Evolutionary conservation across 345 rosid species (phyloP), one percentile per base, ranked within the genome.

Genomic region (Draba incana): DNA sequence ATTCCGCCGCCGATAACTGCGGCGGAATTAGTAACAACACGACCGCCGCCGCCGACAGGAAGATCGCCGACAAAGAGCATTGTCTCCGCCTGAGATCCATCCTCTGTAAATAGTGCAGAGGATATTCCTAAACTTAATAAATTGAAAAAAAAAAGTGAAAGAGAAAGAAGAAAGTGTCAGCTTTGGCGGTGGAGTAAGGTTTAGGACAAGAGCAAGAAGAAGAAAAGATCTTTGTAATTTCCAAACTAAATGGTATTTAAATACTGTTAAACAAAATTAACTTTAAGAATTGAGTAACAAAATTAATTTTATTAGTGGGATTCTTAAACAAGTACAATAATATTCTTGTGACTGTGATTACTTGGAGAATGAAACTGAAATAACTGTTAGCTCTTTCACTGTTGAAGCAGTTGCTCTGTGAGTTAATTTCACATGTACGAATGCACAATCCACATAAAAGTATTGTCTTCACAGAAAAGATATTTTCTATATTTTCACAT

Each of bases 161-260:
- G 8, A 6, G 10, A 23, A 33, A 15, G 1, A 20, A 16, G 43
- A 70, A 57, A 12, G 10, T 33, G 8, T 31, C 31, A 35, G 45
- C 58, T 53, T 74, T 66, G 63, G 68, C 78, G 78, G 68, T 74
- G 78, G 78, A 61, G 78, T 67, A 57, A 60, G 72, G 55, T 33
- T 66, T 58, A 6, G 62, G 77, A 58, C 77, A 73, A 64, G 62
- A 27, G 59, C 16, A 9, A 38, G 24, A 72, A 57, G 54, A 49
- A 56, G 59, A 58, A 58, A 61, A 1, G 30, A 33, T 41, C 50
- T 44, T 20, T 2, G 9, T 57, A 14, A 8, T 33, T 56, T 60
- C 14, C 11, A 9, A 38, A 12, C 10, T 6, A 15, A 10, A 13
- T 10, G 6, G 10, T 30, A 50, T 8, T 8, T 38, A 27, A 20